Evolutionary conservation across 1,284 basidiomycete species (phyloP).

Genomic region (Cryptococcus sp.): DNA sequence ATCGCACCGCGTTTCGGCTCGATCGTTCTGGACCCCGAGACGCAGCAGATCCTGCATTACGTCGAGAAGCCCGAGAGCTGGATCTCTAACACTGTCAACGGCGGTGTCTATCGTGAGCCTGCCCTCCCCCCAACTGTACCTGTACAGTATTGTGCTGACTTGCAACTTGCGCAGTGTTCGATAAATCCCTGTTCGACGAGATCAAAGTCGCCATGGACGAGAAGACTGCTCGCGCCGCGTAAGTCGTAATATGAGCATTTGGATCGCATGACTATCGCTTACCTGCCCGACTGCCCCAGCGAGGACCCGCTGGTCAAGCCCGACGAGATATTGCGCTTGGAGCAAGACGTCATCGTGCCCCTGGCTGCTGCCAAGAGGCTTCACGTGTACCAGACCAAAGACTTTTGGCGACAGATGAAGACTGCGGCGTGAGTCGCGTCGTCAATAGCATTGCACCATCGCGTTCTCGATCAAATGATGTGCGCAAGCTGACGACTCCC

Average conservation of each 20-base stretch:
- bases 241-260: slow-evolving; percentile 21
- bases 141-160: background rate
- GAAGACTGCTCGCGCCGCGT: slow-evolving; percentile 54
- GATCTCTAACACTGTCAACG: slow-evolving; percentile 58
- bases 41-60: slow-evolving; percentile 53
- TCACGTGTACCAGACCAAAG: slow-evolving; percentile 56
- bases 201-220: slow-evolving; percentile 58
- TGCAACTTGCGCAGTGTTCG: slow-evolving; percentile 51
- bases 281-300: slow-evolving; percentile 22
- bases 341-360: slow-evolving; percentile 59
- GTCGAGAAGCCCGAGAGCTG: slow-evolving; percentile 59
- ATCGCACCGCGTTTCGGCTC: slow-evolving; percentile 57
- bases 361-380: slow-evolving; percentile 56
- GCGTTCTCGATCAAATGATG: background rate
- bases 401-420: slow-evolving; percentile 60
- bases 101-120: slow-evolving; percentile 52
- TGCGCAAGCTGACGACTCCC: slow-evolving; percentile 3
- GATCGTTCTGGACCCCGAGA: slow-evolving; percentile 56
- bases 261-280: background rate
- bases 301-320: slow-evolving; percentile 54
- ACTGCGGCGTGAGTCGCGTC: slow-evolving; percentile 53
- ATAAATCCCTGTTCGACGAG: slow-evolving; percentile 58
- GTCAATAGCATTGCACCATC: background rate
- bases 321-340: slow-evolving; percentile 58
- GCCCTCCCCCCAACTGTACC: background rate